Evolutionary conservation across 148 eudicot genomes (phyloP).

Genomic region (Fallopia convolvulus): DNA sequence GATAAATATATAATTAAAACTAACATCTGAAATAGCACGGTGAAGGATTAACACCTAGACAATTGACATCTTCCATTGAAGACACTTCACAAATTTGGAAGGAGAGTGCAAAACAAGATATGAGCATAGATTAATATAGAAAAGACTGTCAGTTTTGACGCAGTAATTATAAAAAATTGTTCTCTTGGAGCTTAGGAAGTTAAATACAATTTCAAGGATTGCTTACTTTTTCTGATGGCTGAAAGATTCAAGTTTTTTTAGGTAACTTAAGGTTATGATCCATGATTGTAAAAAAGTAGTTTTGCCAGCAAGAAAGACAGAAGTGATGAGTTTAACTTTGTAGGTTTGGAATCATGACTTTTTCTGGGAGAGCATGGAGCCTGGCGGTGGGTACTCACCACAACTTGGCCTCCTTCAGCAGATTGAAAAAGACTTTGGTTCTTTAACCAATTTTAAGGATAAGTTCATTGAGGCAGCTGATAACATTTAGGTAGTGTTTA

Average conservation of each 20-base stretch:
- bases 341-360: slow-evolving; percentile 98
- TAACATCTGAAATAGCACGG: neutral
- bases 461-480: slow-evolving; percentile 72
- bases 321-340: slow-evolving; percentile 12
- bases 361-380: slow-evolving; percentile 98
- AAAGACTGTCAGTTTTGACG: neutral
- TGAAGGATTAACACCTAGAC: neutral
- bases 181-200: slow-evolving; percentile 3
- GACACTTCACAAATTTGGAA: neutral
- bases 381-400: slow-evolving; percentile 82
- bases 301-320: neutral
- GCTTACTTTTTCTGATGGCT: neutral
- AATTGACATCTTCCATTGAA: neutral
- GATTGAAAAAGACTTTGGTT: slow-evolving; percentile 90
- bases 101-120: neutral
- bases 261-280: neutral
- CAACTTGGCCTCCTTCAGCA: slow-evolving; percentile 64
- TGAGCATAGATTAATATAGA: neutral
- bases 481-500: too few species aligned
- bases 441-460: slow-evolving; percentile 62
- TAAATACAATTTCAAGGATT: neutral
- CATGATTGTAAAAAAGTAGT: neutral
- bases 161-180: neutral
- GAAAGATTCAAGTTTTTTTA: neutral
- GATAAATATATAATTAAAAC: neutral